phyloP scores from a whole-genome alignment of 495 filamentous ascomycete species.

The Neurospora hispaniola region DNA sequence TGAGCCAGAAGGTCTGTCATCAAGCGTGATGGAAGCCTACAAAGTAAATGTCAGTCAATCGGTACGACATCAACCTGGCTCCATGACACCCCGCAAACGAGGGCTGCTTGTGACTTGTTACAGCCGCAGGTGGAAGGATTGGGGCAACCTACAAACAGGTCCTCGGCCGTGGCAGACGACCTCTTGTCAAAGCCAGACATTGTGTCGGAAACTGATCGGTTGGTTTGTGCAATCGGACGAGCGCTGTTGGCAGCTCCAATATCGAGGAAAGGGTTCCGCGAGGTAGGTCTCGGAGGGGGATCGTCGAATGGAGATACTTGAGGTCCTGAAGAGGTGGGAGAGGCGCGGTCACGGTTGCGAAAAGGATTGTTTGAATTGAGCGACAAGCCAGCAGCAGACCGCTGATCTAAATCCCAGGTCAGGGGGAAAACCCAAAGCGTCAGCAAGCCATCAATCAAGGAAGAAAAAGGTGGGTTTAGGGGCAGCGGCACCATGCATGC shows the following conservation, averaged over 20 bases:
- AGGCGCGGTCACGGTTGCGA: slow-evolving; percentile 66
- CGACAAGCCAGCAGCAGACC: slow-evolving; percentile 37
- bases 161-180: slow-evolving; percentile 54
- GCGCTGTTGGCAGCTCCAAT: slow-evolving; percentile 37
- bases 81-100: background rate
- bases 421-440: slow-evolving; percentile 20
- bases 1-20: slow-evolving; percentile 21
- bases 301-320: slow-evolving; percentile 41
- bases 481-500: slow-evolving; percentile 28
- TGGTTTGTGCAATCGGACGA: slow-evolving; percentile 34
- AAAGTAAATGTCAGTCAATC: slow-evolving; percentile 6
- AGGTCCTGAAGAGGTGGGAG: slow-evolving; percentile 43
- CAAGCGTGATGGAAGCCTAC: slow-evolving; percentile 42
- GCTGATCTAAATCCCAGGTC: slow-evolving; percentile 28
- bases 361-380: slow-evolving; percentile 97
- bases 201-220: slow-evolving; percentile 32
- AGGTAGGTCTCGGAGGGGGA: slow-evolving; percentile 58
- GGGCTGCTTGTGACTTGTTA: background rate
- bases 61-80: background rate
- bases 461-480: slow-evolving; percentile 10
- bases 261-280: slow-evolving; percentile 90
- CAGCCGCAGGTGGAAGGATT: background rate
- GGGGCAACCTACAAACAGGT: slow-evolving; percentile 74
- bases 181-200: slow-evolving; percentile 48
- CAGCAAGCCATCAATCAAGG: slow-evolving; percentile 19